Conservation (phyloP, 2,329 filamentous ascomycete genomes). For the Fusarium metavorans region DNA sequence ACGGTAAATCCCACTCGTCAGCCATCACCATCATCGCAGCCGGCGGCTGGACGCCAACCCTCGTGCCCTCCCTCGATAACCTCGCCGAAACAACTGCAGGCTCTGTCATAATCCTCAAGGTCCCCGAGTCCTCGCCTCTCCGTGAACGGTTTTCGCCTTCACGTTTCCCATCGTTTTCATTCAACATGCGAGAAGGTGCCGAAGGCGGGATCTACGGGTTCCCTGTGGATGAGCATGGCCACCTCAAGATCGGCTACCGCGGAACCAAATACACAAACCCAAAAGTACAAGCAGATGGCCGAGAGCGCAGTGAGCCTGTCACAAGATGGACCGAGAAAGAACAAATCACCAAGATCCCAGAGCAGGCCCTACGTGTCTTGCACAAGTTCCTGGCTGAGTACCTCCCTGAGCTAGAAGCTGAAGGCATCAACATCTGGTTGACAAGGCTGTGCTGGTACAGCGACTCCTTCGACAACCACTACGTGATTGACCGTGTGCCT, state of each 20-base stretch:
- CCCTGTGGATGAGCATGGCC: conserved; percentile 54
- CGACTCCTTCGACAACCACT: conserved; percentile 50
- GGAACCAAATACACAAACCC: conserved; percentile 64
- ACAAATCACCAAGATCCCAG: conserved; percentile 41
- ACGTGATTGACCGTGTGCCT: conserved; percentile 53
- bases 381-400: conserved; percentile 53
- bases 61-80: conserved; percentile 33
- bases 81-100: conserved; percentile 40
- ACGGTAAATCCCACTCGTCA: conserved; percentile 50
- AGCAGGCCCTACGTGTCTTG: conserved; percentile 45
- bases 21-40: conserved; percentile 53
- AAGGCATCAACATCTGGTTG: conserved; percentile 53
- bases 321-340: conserved; percentile 51
- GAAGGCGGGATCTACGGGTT: conserved; percentile 63
- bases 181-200: conserved; percentile 28
- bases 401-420: conserved; percentile 55
- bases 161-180: conserved; percentile 30
- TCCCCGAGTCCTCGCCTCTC: conserved; percentile 21
- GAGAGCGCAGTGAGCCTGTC: conserved; percentile 53
- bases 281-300: conserved; percentile 49
- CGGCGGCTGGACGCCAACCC: conserved; percentile 40
- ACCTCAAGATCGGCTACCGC: conserved; percentile 64
- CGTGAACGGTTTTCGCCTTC: conserved; percentile 23
- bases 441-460: conserved; percentile 50
- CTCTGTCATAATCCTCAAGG: conserved; percentile 30